Evolutionary conservation across 2,329 filamentous ascomycete species (phyloP), one percentile per base, ranked within the genome.

Genomic region (Aureobasidium sp.): DNA sequence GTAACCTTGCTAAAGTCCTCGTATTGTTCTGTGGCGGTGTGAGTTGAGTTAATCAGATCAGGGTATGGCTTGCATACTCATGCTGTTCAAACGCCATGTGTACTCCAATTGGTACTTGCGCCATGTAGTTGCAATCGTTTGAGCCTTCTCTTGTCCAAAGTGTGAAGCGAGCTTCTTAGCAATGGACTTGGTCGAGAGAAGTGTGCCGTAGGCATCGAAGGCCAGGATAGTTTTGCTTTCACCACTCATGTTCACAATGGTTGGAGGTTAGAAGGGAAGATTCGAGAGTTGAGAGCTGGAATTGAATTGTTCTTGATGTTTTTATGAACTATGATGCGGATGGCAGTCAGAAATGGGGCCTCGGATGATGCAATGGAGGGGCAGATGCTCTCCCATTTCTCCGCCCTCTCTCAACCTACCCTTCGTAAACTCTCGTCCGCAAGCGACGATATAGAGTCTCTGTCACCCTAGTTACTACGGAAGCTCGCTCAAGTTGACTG

Each of bases 141-240:
- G 73, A 2, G 85, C 84, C 66, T 81, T 81, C 5, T 84, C 82
- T 34, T 81, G 71, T 7, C 82, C 85, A 67, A 85, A 85, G 62
- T 85, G 73, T 36, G 76, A 73, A 17, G 80, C 79, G 13, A 92
- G 75, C 63, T 85, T 78, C 39, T 79, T 74, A 7, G 82, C 80
- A 65, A 91, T 89, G 34, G 85, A 88, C 47, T 84, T 83, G 1
- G 88, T 90, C 10, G 87, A 89, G 6, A 92, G 78, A 10, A 92
- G 74, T 2, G 88, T 92, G 60, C 87, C 88, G 72, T 91, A 92
- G 1, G 89, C 78, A 69, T 92, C 88, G 66, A 92, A 90, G 1
- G 87, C 88, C 60, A 92, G 78, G 51, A 87, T 74, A 2, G 73
- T 78, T 12, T 73, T 66, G 27, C 46, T 46, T 17, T 34, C 26